Percentiles rank a stretch among this genome's conserved stretches.
Conservation (phyloP, 2,329 filamentous ascomycete genomes). For the Cladosporium sp. region DNA sequence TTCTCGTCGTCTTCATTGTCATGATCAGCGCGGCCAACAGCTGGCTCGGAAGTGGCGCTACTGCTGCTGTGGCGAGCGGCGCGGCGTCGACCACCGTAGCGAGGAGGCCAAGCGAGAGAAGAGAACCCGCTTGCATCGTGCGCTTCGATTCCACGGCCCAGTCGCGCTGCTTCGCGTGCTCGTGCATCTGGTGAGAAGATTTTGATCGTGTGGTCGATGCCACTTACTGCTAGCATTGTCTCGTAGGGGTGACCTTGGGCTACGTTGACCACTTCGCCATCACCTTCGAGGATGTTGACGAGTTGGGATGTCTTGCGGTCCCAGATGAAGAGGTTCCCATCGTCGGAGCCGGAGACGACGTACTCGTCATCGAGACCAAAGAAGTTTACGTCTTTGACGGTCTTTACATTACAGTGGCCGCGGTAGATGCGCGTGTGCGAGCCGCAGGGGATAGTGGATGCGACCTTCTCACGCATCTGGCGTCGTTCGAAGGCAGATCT, state of each 20-base stretch:
- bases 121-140: conserved; percentile 46
- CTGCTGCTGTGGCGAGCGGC: conserved; percentile 14
- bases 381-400: conserved; percentile 70
- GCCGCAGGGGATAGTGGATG: conserved; percentile 55
- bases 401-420: conserved; percentile 67
- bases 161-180: conserved; percentile 58
- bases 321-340: conserved; percentile 69
- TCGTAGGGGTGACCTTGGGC: conserved; percentile 69
- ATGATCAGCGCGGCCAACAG: conserved; percentile 19
- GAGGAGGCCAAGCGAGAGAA: conserved; percentile 37
- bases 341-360: conserved; percentile 66
- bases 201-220: conserved; percentile 69
- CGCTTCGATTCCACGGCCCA: conserved; percentile 59
- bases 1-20: conserved; percentile 28
- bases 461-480: conserved; percentile 52
- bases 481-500: conserved; percentile 52
- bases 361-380: conserved; percentile 68
- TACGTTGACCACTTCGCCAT: conserved; percentile 70
- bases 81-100: conserved; percentile 21
- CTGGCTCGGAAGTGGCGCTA: conserved; percentile 29
- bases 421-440: conserved; percentile 59
- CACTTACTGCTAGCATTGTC: conserved; percentile 64
- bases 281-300: conserved; percentile 65
- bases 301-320: conserved; percentile 62
- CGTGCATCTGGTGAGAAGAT: conserved; percentile 64